Conservation (phyloP, 2,329 filamentous ascomycete species). For the Trichophyton equinum region DNA sequence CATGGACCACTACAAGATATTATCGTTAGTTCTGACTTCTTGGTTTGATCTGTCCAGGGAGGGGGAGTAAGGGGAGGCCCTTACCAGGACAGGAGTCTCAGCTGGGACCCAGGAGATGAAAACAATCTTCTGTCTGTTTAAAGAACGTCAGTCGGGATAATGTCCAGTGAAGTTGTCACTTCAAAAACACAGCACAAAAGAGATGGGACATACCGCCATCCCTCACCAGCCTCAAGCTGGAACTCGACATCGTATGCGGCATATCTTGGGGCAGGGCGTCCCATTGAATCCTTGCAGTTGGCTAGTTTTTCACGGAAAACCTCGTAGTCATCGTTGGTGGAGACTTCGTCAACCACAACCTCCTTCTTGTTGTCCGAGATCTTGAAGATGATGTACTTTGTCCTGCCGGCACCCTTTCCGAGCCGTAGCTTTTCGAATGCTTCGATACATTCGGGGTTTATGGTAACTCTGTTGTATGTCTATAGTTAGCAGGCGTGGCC, state of each 20-base stretch:
- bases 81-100: conserved; percentile 30
- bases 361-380: conserved; percentile 39
- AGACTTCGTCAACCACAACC: conserved; percentile 37
- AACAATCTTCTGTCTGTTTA: conserved; percentile 37
- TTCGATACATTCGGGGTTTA: conserved; percentile 36
- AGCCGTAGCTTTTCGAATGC: conserved; percentile 38
- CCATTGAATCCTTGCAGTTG: conserved; percentile 30
- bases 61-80: conserved; percentile 10
- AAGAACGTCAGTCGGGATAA: conserved; percentile 1
- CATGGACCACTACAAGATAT: conserved; percentile 33
- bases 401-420: conserved; percentile 26
- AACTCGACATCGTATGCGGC: conserved; percentile 41
- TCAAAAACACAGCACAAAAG: not conserved
- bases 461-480: conserved; percentile 28
- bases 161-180: not conserved
- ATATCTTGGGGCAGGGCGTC: conserved; percentile 36
- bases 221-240: conserved; percentile 36
- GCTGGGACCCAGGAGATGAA: conserved; percentile 39
- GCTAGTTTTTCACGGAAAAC: conserved; percentile 36
- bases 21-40: conserved; percentile 9
- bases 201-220: conserved; percentile 30
- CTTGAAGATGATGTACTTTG: conserved; percentile 42
- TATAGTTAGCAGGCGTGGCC: not conserved
- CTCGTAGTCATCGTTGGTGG: conserved; percentile 36
- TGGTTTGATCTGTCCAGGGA: not conserved